Conservation (phyloP, 2,329 filamentous ascomycete species). For the Arthroderma sp. region DNA sequence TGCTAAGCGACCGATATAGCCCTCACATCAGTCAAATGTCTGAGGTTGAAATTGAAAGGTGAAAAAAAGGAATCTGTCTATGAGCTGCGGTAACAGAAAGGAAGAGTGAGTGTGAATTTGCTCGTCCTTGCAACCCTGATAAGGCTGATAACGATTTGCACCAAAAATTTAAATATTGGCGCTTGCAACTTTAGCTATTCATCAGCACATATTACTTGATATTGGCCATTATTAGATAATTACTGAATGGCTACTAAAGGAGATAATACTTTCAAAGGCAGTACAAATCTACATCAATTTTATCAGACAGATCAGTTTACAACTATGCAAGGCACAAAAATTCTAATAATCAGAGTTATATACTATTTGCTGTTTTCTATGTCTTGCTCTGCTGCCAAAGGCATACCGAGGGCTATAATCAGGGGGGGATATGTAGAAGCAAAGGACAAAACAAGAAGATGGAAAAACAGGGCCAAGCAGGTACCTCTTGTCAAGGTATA, state of each 20-base stretch:
- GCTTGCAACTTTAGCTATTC: neutral
- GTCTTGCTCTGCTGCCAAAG: neutral
- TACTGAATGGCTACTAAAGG: neutral
- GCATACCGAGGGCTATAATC: neutral
- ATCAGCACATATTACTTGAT: neutral
- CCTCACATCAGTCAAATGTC: neutral
- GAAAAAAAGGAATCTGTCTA: neutral
- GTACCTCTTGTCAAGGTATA: neutral
- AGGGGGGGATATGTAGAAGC: neutral
- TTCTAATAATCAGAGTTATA: neutral
- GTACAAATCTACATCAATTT: neutral
- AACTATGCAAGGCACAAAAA: neutral
- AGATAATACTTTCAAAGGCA: neutral
- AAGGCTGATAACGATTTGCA: conserved; percentile 1
- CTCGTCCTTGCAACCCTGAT: neutral
- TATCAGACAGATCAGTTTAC: neutral
- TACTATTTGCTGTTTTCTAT: conserved; percentile 1
- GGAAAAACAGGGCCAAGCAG: neutral
- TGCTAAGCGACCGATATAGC: neutral
- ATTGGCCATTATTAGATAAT: too few species aligned
- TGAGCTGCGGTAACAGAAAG: neutral
- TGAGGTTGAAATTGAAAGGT: neutral
- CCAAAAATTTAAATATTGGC: neutral
- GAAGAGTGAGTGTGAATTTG: neutral
- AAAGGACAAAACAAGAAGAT: neutral